Conservation (phyloP, 2,329 filamentous ascomycete genomes). For the Davidsoniella virescens region DNA sequence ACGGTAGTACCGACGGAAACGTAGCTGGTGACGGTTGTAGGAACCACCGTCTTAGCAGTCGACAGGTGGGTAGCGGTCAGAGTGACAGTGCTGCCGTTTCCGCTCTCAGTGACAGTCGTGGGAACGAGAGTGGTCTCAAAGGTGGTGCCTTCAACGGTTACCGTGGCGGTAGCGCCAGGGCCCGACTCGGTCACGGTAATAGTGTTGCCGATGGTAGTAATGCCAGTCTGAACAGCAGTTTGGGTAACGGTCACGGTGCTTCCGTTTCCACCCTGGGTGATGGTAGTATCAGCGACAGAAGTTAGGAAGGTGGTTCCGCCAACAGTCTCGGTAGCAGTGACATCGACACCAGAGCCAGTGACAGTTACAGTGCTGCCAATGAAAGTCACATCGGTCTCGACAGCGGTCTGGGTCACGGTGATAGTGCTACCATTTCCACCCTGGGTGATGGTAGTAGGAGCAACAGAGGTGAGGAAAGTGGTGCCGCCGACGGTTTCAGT, state of each 20-base stretch:
- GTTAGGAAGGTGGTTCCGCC: not conserved
- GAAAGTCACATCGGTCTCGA: conserved; percentile 5
- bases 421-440: conserved; percentile 1
- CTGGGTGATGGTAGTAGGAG: not conserved
- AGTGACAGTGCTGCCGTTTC: not conserved
- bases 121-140: not conserved
- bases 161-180: not conserved
- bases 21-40: conserved; percentile 1
- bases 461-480: not conserved
- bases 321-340: not conserved
- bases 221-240: not conserved
- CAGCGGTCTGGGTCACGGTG: not conserved
- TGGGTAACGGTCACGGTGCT: not conserved
- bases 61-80: not conserved
- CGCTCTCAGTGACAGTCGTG: conserved; percentile 1
- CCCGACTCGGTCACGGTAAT: conserved; percentile 2
- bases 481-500: not conserved
- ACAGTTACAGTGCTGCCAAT: not conserved
- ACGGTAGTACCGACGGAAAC: conserved; percentile 7
- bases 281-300: not conserved
- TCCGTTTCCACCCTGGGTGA: not conserved
- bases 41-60: not conserved
- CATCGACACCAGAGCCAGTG: not conserved
- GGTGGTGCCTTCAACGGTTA: not conserved
- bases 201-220: not conserved